phyloP scores from a whole-genome alignment of 768 basidiomycete species.

The Asterophora parasitica region DNA sequence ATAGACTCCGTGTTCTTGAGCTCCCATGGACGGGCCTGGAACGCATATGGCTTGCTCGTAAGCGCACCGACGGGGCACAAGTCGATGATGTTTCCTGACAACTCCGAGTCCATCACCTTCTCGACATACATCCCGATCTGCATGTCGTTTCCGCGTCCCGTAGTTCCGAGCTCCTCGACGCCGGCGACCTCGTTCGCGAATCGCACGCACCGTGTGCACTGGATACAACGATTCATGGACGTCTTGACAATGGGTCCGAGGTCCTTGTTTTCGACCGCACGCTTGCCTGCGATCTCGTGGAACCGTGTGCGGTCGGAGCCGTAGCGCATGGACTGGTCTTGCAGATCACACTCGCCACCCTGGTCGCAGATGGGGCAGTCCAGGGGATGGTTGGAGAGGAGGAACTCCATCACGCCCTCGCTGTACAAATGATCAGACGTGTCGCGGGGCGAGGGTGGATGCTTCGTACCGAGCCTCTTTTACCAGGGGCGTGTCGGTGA shows the following conservation, averaged over 20 bases:
- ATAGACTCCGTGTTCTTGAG: conserved; percentile 96
- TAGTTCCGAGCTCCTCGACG: conserved; percentile 94
- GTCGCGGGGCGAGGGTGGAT: not conserved
- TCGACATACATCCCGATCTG: conserved; percentile 99
- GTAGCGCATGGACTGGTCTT: conserved; percentile 99
- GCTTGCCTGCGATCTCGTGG: conserved; percentile 97
- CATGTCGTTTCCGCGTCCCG: conserved; percentile 95
- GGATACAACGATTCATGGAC: conserved; percentile 98
- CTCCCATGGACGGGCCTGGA: conserved; percentile 97
- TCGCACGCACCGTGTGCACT: conserved; percentile 97
- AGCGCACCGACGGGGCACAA: conserved; percentile 97
- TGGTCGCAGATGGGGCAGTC: conserved; percentile 99
- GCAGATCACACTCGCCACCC: conserved; percentile 97
- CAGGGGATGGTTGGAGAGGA: conserved; percentile 94
- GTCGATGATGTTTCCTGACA: conserved; percentile 96
- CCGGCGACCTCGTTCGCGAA: conserved; percentile 99
- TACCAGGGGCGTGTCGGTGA: conserved; percentile 87
- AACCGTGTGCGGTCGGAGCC: conserved; percentile 96
- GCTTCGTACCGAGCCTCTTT: conserved; percentile 71
- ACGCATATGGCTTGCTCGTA: conserved; percentile 97
- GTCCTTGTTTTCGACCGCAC: conserved; percentile 97
- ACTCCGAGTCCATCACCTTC: conserved; percentile 95
- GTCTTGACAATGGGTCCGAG: conserved; percentile 98
- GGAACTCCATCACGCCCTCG: conserved; percentile 99
- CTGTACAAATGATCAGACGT: conserved; percentile 32